Base-by-base conservation (phyloP, 1,139 yeast species). In the Hansenula sp. region DNA sequence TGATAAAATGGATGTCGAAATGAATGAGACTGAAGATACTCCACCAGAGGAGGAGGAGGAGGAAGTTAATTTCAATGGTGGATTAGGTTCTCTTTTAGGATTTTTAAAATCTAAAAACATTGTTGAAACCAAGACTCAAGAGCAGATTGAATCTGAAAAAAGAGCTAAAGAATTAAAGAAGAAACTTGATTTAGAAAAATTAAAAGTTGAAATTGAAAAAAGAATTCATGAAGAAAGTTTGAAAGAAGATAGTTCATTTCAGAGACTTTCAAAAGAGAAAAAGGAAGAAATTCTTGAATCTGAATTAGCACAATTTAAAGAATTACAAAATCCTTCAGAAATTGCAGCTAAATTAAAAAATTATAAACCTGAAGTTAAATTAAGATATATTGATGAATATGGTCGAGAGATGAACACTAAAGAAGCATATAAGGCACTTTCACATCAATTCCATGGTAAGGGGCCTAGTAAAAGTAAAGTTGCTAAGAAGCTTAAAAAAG, bases 361-460 rank as follows among this genome's bases (percentile, higher is more conserved):
- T 39, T 84, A 85, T 60, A 75, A 77, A 41, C 96, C 96, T 0
- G 68, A 73, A 6, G 75, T 90, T 18, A 67, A 72, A 19, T 57
- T 90, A 9, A 72, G 70, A 29, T 87, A 89, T 59, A 72, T 70
- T 36, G 96, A 90, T 59, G 86, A 81, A 32, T 58, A 67, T 6
- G 97, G 97, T 2, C 70, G 78, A 37, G 70, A 69, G 19, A 62
- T 92, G 39, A 67, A 71, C 34, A 71, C 81, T 2, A 88, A 85
- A 58, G 86, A 84, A 47, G 97, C 97, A 0, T 90, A 80, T 66
- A 90, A 88, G 62, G 78, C 79, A 45, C 59, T 89, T 41, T 87
- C 96, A 1, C 95, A 86, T 50, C 82, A 82, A 50, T 90, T 88
- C 64, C 97, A 92, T 59, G 97, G 96, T 1, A 72, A 35, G 66